Conservation (phyloP, 2,329 filamentous ascomycete species). For the Ascochyta clinopodiicola region DNA sequence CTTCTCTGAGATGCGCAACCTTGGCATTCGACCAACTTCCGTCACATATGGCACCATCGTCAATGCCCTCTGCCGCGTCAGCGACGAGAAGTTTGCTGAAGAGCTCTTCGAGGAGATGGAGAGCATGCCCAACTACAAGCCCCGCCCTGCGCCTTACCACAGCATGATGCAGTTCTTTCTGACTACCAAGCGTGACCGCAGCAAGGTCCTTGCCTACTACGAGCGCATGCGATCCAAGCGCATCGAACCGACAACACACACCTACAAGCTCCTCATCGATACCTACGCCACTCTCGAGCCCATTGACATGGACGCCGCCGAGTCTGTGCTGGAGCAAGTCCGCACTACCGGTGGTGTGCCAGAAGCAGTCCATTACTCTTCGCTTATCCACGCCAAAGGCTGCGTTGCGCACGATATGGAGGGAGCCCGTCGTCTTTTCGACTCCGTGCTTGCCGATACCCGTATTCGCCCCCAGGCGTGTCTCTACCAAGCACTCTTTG, state of each 20-base stretch:
- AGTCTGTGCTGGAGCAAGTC: slow-evolving; percentile 81
- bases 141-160: slow-evolving; percentile 95
- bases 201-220: slow-evolving; percentile 93
- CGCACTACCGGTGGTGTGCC: slow-evolving; percentile 74
- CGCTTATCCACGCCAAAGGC: slow-evolving; percentile 92
- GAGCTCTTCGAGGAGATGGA: slow-evolving; percentile 99
- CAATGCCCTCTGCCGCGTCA: slow-evolving; percentile 95
- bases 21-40: slow-evolving; percentile 92
- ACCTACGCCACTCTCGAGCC: slow-evolving; percentile 94
- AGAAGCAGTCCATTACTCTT: slow-evolving; percentile 94
- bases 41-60: slow-evolving; percentile 99
- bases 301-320: slow-evolving; percentile 84
- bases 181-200: slow-evolving; percentile 93
- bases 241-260: slow-evolving; percentile 92
- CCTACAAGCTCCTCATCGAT: slow-evolving; percentile 96
- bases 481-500: slow-evolving; percentile 95
- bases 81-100: slow-evolving; percentile 96
- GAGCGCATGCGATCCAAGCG: slow-evolving; percentile 88
- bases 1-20: slow-evolving; percentile 94
- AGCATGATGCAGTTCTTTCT: slow-evolving; percentile 99
- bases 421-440: slow-evolving; percentile 81
- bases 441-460: slow-evolving; percentile 73
- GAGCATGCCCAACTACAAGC: slow-evolving; percentile 97
- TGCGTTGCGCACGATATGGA: slow-evolving; percentile 92
- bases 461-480: slow-evolving; percentile 78